Conservation (phyloP, 1,139 yeast genomes). For the Fermentozyma sake region DNA sequence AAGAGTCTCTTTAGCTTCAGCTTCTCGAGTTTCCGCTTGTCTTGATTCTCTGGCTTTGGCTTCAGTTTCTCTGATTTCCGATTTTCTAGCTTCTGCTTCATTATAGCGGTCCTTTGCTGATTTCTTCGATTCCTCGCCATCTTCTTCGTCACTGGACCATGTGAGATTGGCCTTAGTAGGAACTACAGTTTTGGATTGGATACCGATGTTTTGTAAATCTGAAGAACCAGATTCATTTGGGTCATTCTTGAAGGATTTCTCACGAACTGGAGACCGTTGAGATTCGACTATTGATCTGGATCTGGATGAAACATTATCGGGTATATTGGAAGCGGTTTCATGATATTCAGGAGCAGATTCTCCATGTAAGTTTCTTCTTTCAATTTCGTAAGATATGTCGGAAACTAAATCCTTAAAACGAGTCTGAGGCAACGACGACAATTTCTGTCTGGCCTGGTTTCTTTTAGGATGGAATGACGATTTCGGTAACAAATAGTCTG, state of each 20-base stretch:
- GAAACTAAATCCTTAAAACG: conserved; percentile 87
- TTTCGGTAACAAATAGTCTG: conserved; percentile 64
- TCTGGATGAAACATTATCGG: conserved; percentile 1
- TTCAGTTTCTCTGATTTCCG: too few species aligned
- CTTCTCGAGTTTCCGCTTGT: too few species aligned
- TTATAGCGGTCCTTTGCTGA: conserved; percentile 1
- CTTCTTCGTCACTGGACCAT: conserved; percentile 82
- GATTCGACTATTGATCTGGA: too few species aligned
- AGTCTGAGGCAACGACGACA: conserved; percentile 76
- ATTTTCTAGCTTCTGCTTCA: conserved; percentile 1
- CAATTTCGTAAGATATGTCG: conserved; percentile 84
- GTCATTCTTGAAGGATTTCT: conserved; percentile 1
- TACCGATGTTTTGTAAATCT: conserved; percentile 33
- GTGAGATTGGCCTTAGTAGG: conserved; percentile 75
- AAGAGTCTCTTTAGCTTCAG: conserved; percentile 4
- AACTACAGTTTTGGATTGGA: conserved; percentile 61
- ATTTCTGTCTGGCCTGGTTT: conserved; percentile 91
- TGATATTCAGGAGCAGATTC: conserved; percentile 21
- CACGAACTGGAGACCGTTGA: background rate
- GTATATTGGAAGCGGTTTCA: conserved; percentile 4
- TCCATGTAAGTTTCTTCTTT: conserved; percentile 60
- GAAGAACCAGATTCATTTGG: conserved; percentile 5
- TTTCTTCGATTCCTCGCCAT: conserved; percentile 17
- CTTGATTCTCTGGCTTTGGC: too few species aligned
- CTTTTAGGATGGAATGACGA: conserved; percentile 86